Evolutionary conservation across 192 early-diverging fungal genomes (phyloP), one percentile per base, ranked within the genome.

Genomic region (Entomortierella beljakovae): DNA sequence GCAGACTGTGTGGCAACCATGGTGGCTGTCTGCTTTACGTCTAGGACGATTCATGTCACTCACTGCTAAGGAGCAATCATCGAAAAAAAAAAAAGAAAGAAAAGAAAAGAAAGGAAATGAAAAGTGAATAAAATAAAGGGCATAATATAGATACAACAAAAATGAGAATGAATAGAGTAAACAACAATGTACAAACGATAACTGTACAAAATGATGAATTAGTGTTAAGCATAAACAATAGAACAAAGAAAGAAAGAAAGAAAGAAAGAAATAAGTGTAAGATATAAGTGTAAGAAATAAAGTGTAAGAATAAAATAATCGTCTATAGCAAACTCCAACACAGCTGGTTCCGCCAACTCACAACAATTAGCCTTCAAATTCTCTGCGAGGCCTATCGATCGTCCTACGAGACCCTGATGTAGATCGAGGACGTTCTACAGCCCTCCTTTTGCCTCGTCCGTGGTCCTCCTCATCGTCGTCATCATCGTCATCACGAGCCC

Each of bases 361-460:
- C 6, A 42, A 37, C 33, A 28, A 23, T 18, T 61, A 65, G 11
- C 59, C 50, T 10, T 70, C 75, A 70, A 70, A 70, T 26, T 79
- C 75, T 3, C 57, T 56, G 26, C 75, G 60, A 6, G 66, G 75
- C n/a, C 68, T 56, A 32, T 64, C 64, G 15, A 79, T 62, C 1
- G 75, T 52, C 23, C 51, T 48, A 4, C 53, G 53, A 0, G 59
- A 63, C 48, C 66, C 62, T 28, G 67, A 62, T n/a, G 67, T 63
- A 10, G 75, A 79, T 20, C 67, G 56, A 37, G 75, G 67, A 9
- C 66, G 61, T 42, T 57, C 61, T 20, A 79, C 66, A 13, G 75
- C 75, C 20, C 75, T 35, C 37, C 75, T 32, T 31, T 79, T 79
- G 29, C 61, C 67, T 18, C 75, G 75, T 6, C 66, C 61, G 43